A percentile compares a stretch with the other conserved stretches of the same genome.
These are phyloP conservation scores for Heterobasidion annosum DNA, from an alignment of 1,284 basidiomycete genomes.

Conservation along the genomic window DNA sequence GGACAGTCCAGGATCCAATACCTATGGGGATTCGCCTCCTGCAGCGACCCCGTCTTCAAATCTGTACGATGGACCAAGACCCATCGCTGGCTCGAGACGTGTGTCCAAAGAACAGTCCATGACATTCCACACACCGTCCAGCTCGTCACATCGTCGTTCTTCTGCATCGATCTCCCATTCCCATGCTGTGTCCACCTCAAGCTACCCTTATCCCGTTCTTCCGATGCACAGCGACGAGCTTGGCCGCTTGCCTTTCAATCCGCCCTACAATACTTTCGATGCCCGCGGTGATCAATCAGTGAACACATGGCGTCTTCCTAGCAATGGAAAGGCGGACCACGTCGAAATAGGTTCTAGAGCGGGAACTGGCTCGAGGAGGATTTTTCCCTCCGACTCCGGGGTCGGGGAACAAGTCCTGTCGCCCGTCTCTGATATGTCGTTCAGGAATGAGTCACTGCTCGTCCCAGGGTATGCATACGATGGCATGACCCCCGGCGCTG, in stretches of 20 bases:
- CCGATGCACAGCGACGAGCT: conserved; percentile 56
- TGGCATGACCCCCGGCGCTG: neutral
- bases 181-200: neutral
- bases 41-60: conserved; percentile 1
- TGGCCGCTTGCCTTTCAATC: conserved; percentile 32
- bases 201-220: conserved; percentile 15
- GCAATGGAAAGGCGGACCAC: neutral
- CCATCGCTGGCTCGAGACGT: conserved; percentile 21
- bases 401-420: neutral
- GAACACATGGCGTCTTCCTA: neutral
- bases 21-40: conserved; percentile 3
- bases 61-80: conserved; percentile 10
- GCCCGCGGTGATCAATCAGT: neutral
- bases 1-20: conserved; percentile 24
- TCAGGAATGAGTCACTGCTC: neutral
- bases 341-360: neutral
- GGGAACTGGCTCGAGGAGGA: neutral
- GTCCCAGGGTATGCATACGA: neutral
- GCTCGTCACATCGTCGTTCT: neutral
- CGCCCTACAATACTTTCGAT: neutral
- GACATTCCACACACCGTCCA: conserved; percentile 1
- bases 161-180: neutral
- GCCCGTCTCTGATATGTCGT: neutral
- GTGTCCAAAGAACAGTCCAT: conserved; percentile 8
- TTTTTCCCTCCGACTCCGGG: neutral